Evolutionary conservation across 306 rosid species (phyloP).

Genomic region (Lathyrus tuberosus): DNA sequence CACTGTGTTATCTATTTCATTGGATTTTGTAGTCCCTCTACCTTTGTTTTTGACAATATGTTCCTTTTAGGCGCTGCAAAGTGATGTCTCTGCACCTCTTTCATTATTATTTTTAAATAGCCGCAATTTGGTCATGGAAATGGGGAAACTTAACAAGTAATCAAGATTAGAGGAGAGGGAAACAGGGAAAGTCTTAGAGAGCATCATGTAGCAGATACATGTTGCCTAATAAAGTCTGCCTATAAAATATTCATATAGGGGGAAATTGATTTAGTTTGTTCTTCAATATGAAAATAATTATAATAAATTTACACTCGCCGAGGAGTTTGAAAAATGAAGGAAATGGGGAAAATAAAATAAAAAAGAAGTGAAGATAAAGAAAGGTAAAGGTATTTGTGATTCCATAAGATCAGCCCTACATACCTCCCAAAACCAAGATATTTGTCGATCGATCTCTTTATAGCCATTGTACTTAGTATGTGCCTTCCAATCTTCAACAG

Average conservation of each 20-base stretch:
- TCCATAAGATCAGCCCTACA: slow-evolving; percentile 37
- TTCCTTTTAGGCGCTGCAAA: too few relatives aligned
- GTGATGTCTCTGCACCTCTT: too few relatives aligned
- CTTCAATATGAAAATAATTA: neutral
- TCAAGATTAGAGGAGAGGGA: slow-evolving; percentile 5
- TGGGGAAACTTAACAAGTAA: neutral
- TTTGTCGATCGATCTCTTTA: slow-evolving; percentile 72
- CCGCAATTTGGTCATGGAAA: neutral
- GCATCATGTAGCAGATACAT: neutral
- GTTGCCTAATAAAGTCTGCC: neutral
- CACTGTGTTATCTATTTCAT: too few relatives aligned
- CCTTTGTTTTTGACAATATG: too few relatives aligned
- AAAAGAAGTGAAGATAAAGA: neutral
- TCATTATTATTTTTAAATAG: too few relatives aligned
- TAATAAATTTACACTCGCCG: neutral
- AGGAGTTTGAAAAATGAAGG: neutral
- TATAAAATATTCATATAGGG: neutral
- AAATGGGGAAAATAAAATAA: neutral
- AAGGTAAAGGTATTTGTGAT: slow-evolving; percentile 7
- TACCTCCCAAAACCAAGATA: slow-evolving; percentile 96
- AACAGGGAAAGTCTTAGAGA: neutral
- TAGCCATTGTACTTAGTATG: slow-evolving; percentile 79
- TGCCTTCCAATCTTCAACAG: slow-evolving; percentile 88
- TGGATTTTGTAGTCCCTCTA: too few relatives aligned
- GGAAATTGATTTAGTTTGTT: slow-evolving; percentile 1